Base-by-base conservation (phyloP, 2,329 filamentous ascomycete genomes). In the Dryadomyces quercus-mongolicae region DNA sequence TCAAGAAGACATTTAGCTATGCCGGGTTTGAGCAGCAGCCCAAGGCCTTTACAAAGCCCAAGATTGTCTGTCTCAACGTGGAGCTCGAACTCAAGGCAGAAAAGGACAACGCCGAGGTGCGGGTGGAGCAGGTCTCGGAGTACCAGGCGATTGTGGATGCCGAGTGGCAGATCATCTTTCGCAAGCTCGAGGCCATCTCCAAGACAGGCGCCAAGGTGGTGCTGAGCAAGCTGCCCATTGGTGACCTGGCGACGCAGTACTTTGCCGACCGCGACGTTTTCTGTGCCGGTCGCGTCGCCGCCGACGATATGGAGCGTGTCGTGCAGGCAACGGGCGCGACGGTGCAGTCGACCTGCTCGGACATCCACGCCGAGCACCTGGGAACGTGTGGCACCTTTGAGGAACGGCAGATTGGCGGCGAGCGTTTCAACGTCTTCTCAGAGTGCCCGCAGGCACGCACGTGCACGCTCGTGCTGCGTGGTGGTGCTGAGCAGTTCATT, bases 1-100 rank as follows among this genome's bases (percentile, higher is more conserved):
- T 98, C 79, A 97, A 97, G 78, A 98, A 98, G 82, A 98, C 93
- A 5, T 98, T 98, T 71, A 91, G 92, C 52, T 98, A 98, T 68
- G 93, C 93, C 63, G 93, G 93, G 67, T 98, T 98, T 73, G 93
- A 98, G 74, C 93, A 98, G 74, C 93, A 98, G 74, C 93, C 93
- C 61, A 98, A 98, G 74, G 84, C 81, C 8, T 97, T 98, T 77
- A 83, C 80, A 67, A 82, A 95, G 71, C 93, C 93, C 58, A 95
- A 94, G 77, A 95, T 98, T 62, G 88, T 96, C 58, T 97, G 92
- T 72, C 74, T 98, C 63, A 98, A 97, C 69, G 93, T 98, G 62
- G 93, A 98, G 73, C 79, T 98, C 58, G 93, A 98, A 74, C 78
- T 98, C 63, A 98, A 98, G 82, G 92, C 88, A 58, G 93, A 98